A percentile compares a stretch with the other conserved stretches of the same genome.
Conservation (phyloP, 768 basidiomycete species). For the Russula ochroleuca region DNA sequence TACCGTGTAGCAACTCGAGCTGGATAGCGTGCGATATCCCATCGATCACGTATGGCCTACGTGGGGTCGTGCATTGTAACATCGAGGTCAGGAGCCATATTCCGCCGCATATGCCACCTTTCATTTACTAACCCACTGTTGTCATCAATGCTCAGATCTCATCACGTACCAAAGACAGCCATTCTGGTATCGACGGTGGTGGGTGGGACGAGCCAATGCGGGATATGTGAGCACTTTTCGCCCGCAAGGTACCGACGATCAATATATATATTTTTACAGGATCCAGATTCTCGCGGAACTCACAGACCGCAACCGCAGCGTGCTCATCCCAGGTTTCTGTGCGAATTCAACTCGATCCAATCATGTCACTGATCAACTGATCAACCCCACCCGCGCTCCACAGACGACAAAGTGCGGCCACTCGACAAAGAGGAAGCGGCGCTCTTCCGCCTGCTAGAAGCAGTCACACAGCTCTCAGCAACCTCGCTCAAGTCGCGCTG, state of each 20-base stretch:
- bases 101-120: background rate
- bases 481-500: slow-evolving; percentile 72
- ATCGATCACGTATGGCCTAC: slow-evolving; percentile 90
- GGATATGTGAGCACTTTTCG: slow-evolving; percentile 61
- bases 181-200: slow-evolving; percentile 94
- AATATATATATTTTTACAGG: slow-evolving; percentile 40
- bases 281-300: slow-evolving; percentile 73
- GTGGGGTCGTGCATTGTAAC: slow-evolving; percentile 88
- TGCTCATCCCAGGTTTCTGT: slow-evolving; percentile 84
- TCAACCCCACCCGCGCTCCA: background rate
- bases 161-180: slow-evolving; percentile 64
- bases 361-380: background rate
- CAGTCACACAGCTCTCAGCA: slow-evolving; percentile 62
- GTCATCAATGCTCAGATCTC: slow-evolving; percentile 47
- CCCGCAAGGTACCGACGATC: background rate
- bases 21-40: slow-evolving; percentile 94
- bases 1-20: slow-evolving; percentile 71
- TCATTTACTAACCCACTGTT: background rate
- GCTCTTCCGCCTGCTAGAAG: slow-evolving; percentile 64
- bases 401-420: slow-evolving; percentile 74
- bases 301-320: slow-evolving; percentile 50
- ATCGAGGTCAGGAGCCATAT: slow-evolving; percentile 50
- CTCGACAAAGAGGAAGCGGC: slow-evolving; percentile 62
- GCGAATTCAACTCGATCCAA: background rate
- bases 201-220: slow-evolving; percentile 84